phyloP scores from a whole-genome alignment of 2,329 filamentous ascomycete species.

The Cytospora piceicola region DNA sequence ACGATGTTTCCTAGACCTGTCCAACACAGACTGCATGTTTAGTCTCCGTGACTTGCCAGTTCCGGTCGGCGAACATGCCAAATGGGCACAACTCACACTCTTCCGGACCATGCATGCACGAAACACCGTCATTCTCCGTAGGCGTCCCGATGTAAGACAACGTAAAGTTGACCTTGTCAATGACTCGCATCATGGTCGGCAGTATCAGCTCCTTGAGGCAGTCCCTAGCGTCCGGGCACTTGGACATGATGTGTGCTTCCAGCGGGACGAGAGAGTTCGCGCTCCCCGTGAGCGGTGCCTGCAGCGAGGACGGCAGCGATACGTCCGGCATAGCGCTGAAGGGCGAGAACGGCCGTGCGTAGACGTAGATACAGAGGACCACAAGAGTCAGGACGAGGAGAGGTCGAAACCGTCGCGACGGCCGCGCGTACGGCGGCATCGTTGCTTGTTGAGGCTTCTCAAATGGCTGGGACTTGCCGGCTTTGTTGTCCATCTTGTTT shows the following conservation, averaged over 20 bases:
- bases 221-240: conserved; percentile 89
- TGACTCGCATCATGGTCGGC: conserved; percentile 81
- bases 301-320: conserved; percentile 24
- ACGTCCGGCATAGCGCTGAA: conserved; percentile 29
- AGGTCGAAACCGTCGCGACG: conserved; percentile 24
- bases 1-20: conserved; percentile 85
- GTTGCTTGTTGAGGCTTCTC: conserved; percentile 13
- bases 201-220: conserved; percentile 81
- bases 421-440: conserved; percentile 17
- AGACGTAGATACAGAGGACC: conserved; percentile 27
- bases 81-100: conserved; percentile 61
- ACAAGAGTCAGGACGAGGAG: conserved; percentile 24
- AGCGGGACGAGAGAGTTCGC: conserved; percentile 65
- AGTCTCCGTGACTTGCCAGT: background rate
- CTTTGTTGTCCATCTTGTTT: conserved; percentile 27
- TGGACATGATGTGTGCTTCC: conserved; percentile 96
- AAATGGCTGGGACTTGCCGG: conserved; percentile 15
- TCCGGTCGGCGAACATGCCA: background rate
- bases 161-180: conserved; percentile 86
- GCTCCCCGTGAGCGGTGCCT: conserved; percentile 1
- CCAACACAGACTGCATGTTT: conserved; percentile 1
- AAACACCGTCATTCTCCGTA: conserved; percentile 78
- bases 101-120: conserved; percentile 84
- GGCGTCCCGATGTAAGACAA: conserved; percentile 87
- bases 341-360: conserved; percentile 17